Conservation (phyloP, 768 basidiomycete genomes). For the Russula brevipes region DNA sequence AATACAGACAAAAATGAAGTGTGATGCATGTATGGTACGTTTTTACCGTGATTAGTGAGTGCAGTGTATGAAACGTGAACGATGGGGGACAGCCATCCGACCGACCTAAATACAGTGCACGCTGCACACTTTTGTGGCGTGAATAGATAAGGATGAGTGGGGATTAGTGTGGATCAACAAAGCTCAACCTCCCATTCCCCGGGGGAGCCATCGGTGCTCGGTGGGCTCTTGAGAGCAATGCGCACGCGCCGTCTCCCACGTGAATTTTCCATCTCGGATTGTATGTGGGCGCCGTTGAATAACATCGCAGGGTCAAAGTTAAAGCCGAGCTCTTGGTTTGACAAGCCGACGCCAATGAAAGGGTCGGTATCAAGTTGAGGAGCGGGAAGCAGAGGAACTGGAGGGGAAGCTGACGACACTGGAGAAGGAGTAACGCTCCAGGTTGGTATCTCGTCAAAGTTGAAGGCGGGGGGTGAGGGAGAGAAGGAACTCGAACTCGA, state of each 20-base stretch:
- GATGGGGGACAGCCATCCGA: conserved; percentile 11
- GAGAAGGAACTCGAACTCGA: conserved; percentile 39
- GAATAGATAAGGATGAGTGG: conserved; percentile 20
- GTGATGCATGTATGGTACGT: conserved; percentile 18
- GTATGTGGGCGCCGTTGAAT: conserved; percentile 37
- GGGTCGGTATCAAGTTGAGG: conserved; percentile 41
- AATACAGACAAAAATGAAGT: conserved; percentile 20
- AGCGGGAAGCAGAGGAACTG: conserved; percentile 37
- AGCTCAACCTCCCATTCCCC: conserved; percentile 79
- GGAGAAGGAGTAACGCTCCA: conserved; percentile 26
- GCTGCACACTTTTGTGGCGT: conserved; percentile 14
- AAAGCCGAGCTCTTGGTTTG: conserved; percentile 35
- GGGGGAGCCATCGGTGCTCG: conserved; percentile 55
- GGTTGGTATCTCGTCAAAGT: conserved; percentile 21
- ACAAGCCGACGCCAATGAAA: conserved; percentile 52
- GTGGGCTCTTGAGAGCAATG: conserved; percentile 62
- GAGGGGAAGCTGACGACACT: conserved; percentile 21
- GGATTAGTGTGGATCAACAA: conserved; percentile 37
- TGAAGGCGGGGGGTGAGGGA: conserved; percentile 28
- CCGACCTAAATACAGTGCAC: conserved; percentile 6
- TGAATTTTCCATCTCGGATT: conserved; percentile 32
- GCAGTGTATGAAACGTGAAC: conserved; percentile 9
- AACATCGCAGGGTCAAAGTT: conserved; percentile 32
- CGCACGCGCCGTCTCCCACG: conserved; percentile 51
- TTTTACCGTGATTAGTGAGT: conserved; percentile 22